Evolutionary conservation across 2,329 filamentous ascomycete species (phyloP).

Genomic region (Alternaria atra): DNA sequence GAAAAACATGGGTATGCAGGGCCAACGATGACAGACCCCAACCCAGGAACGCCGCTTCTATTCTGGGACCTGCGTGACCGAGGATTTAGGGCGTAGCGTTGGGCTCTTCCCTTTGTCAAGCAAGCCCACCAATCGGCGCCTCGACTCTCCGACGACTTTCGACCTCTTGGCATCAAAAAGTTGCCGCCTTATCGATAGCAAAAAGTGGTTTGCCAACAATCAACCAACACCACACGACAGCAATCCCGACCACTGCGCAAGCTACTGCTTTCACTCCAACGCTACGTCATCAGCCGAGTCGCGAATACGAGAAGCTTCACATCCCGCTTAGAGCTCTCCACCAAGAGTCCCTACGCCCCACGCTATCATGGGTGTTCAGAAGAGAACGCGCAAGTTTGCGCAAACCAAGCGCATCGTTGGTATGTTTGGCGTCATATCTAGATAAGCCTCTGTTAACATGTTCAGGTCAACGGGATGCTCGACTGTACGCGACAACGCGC

Average conservation of each 20-base stretch:
- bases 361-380: conserved; percentile 79
- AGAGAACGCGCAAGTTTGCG: conserved; percentile 92
- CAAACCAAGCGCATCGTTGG: conserved; percentile 83
- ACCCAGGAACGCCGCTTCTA: conserved; percentile 15
- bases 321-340: background rate
- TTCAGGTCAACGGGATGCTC: conserved; percentile 71
- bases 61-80: conserved; percentile 15
- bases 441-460: conserved; percentile 12
- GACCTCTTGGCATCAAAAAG: conserved; percentile 16
- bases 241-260: conserved; percentile 6
- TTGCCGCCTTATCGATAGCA: conserved; percentile 11
- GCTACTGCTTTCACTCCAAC: background rate
- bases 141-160: background rate
- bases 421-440: conserved; percentile 11
- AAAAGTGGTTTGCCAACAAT: conserved; percentile 10
- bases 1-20: conserved; percentile 16
- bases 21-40: conserved; percentile 7
- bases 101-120: background rate
- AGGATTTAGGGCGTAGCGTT: conserved; percentile 4
- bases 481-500: conserved; percentile 59
- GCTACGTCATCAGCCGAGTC: background rate
- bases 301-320: background rate
- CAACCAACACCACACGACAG: background rate
- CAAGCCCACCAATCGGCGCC: background rate
- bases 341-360: conserved; percentile 11